Base-by-base conservation (phyloP, 140 eudicot species). In the Senecio squalidus region DNA sequence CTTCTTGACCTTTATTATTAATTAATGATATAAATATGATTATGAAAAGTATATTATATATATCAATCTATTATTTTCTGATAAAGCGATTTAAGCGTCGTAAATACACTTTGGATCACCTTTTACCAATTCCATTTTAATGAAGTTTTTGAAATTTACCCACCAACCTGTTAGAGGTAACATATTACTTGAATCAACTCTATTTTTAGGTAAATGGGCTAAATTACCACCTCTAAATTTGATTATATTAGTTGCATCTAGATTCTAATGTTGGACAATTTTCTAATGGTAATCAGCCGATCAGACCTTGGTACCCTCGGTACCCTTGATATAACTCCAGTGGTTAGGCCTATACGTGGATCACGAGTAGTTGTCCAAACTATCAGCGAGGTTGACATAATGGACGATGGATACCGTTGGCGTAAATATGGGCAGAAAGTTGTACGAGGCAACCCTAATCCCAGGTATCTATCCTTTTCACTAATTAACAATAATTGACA, bases 381-480 rank as follows among this genome's bases (percentile, higher is more conserved):
- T 23, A 67, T 74, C 64, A 88, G 94, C 43, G 96, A 88, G 66
- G 85, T 84, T 68, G 94, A 88, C 66, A 79, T 79, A 62, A 75
- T 84, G 39, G 95, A 84, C 75, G 96, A 88, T 82, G 96, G 96
- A 36, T 88, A 81, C 25, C 75, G 91, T 28, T 88, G 95, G 96
- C 91, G 95, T 62, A 88, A 88, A 66, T 84, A 88, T 75, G 96
- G 95, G 33, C 96, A 88, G 75, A 88, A 88, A 74, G 95, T 88
- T 21, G 96, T 88, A 56, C 75, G 91, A 50, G 84, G 94, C 29
- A 88, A 88, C 60, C 96, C 96, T 5, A 84, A 88, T 79, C 96
- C 96, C 21, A 84, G 94, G 96, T 88, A 74, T 68, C 60, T 49
- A 51, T 27, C 55, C 24, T 25, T 60, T 30, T 59, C 33, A 40